Conservation (phyloP, 495 filamentous ascomycete species). For the Lentithecium fluviatile region DNA sequence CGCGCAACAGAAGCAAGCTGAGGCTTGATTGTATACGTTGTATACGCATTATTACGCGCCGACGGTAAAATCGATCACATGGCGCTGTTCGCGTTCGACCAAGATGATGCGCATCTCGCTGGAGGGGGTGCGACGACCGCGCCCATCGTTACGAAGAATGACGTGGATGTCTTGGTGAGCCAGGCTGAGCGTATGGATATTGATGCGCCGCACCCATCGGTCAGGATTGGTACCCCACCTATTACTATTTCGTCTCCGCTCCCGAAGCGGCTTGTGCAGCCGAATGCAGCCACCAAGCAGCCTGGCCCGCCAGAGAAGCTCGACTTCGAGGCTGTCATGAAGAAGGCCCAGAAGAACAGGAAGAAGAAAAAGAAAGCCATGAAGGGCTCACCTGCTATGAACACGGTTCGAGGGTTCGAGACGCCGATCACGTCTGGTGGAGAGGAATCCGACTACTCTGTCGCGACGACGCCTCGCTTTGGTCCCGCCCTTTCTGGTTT, state of each 20-base stretch:
- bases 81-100: slow-evolving; percentile 30
- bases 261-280: slow-evolving; percentile 25
- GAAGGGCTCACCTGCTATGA: slow-evolving; percentile 60
- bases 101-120: slow-evolving; percentile 21
- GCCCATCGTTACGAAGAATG: neutral
- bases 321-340: slow-evolving; percentile 39
- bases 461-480: slow-evolving; percentile 49
- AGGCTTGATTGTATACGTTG: slow-evolving; percentile 2
- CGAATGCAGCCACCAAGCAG: slow-evolving; percentile 4
- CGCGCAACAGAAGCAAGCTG: slow-evolving; percentile 1
- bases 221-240: slow-evolving; percentile 22
- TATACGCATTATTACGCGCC: neutral
- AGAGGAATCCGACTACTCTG: slow-evolving; percentile 77
- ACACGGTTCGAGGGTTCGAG: slow-evolving; percentile 73
- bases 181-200: slow-evolving; percentile 24
- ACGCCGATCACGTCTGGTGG: slow-evolving; percentile 82
- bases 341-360: slow-evolving; percentile 47
- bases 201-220: slow-evolving; percentile 2
- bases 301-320: slow-evolving; percentile 33
- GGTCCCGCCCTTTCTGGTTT: slow-evolving; percentile 36
- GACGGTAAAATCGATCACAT: slow-evolving; percentile 5
- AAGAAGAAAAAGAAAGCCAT: slow-evolving; percentile 51
- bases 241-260: slow-evolving; percentile 31
- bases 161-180: slow-evolving; percentile 12
- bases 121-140: neutral